Percentiles rank a stretch among this genome's conserved stretches.
phyloP scores from a whole-genome alignment of 148 eudicot species.

The Chenopodium quinoa region DNA sequence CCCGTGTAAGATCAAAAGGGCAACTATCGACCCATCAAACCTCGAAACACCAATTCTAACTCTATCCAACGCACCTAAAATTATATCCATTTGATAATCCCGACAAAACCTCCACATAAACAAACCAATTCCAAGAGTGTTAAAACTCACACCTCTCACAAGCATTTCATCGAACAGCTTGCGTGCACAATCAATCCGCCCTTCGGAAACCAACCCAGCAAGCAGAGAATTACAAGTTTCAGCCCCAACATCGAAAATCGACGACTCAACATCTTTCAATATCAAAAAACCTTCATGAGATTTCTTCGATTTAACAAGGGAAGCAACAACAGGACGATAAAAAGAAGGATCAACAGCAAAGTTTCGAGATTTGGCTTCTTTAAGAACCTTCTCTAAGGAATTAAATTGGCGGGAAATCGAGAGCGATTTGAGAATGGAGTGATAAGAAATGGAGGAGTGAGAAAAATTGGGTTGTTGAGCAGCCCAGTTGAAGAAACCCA shows the following conservation, averaged over 20 bases:
- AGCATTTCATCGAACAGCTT: slow-evolving; percentile 79
- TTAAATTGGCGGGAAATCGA: slow-evolving; percentile 54
- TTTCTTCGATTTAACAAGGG: slow-evolving; percentile 38
- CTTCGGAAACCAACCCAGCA: slow-evolving; percentile 59
- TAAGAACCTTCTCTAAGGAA: slow-evolving; percentile 49
- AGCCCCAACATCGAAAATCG: slow-evolving; percentile 37
- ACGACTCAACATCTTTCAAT: slow-evolving; percentile 30
- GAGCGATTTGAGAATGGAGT: slow-evolving; percentile 64
- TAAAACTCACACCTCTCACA: slow-evolving; percentile 46
- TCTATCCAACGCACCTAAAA: slow-evolving; percentile 48
- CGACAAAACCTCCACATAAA: slow-evolving; percentile 57
- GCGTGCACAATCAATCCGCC: slow-evolving; percentile 39
- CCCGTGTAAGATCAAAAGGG: slow-evolving; percentile 69
- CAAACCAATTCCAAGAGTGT: slow-evolving; percentile 80
- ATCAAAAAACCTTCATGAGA: slow-evolving; percentile 45
- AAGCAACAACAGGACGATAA: slow-evolving; percentile 38
- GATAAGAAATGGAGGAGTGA: slow-evolving; percentile 53
- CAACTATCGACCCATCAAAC: slow-evolving; percentile 61
- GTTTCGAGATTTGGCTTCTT: slow-evolving; percentile 38
- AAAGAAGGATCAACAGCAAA: slow-evolving; percentile 37
- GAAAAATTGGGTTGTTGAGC: slow-evolving; percentile 73
- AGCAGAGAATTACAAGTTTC: slow-evolving; percentile 59
- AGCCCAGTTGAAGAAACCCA: slow-evolving; percentile 92
- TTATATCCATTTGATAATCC: slow-evolving; percentile 32
- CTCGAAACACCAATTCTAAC: slow-evolving; percentile 39